Evolutionary conservation across 192 early-diverging fungal species (phyloP).

Genomic region (Entophlyctis helioformis): DNA sequence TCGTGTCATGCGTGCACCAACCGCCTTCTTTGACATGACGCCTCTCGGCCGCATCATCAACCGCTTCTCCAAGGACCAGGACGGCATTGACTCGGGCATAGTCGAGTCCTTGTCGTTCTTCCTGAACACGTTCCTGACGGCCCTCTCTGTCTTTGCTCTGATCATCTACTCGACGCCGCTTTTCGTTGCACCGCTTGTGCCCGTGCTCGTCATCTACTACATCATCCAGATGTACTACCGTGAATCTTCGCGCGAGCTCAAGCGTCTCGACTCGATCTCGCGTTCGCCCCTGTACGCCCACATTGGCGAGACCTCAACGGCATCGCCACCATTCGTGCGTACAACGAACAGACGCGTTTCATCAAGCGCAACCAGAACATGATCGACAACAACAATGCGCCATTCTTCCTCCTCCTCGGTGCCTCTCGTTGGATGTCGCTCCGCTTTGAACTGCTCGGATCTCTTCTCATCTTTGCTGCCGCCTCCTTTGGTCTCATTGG

Average conservation of each 20-base stretch:
- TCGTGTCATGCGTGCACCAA: slow-evolving; percentile 7
- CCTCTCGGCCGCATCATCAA: slow-evolving; percentile 22
- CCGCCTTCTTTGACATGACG: slow-evolving; percentile 21
- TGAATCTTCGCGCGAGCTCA: slow-evolving; percentile 65
- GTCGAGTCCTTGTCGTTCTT: slow-evolving; percentile 14
- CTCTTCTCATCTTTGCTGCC: slow-evolving; percentile 58
- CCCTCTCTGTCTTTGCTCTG: slow-evolving; percentile 36
- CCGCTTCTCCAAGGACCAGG: slow-evolving; percentile 6
- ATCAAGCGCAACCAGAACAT: slow-evolving; percentile 47
- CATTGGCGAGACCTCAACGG: slow-evolving; percentile 68
- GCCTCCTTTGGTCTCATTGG: slow-evolving; percentile 55
- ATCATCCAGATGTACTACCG: slow-evolving; percentile 56
- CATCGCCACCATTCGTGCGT: slow-evolving; percentile 74
- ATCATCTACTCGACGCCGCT: slow-evolving; percentile 30
- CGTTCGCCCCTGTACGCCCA: slow-evolving; percentile 68
- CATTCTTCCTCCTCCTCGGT: slow-evolving; percentile 56
- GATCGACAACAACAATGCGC: slow-evolving; percentile 59
- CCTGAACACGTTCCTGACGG: slow-evolving; percentile 7
- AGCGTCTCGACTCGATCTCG: slow-evolving; percentile 65
- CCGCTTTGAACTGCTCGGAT: slow-evolving; percentile 64
- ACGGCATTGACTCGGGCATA: neutral
- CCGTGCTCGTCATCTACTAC: slow-evolving; percentile 57
- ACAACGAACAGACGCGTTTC: slow-evolving; percentile 59
- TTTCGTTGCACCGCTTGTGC: slow-evolving; percentile 46
- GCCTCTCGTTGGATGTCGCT: slow-evolving; percentile 54